These are phyloP conservation scores for Ambrosia hybrid DNA, from an alignment of 140 eudicot genomes.

Conservation along the genomic window DNA sequence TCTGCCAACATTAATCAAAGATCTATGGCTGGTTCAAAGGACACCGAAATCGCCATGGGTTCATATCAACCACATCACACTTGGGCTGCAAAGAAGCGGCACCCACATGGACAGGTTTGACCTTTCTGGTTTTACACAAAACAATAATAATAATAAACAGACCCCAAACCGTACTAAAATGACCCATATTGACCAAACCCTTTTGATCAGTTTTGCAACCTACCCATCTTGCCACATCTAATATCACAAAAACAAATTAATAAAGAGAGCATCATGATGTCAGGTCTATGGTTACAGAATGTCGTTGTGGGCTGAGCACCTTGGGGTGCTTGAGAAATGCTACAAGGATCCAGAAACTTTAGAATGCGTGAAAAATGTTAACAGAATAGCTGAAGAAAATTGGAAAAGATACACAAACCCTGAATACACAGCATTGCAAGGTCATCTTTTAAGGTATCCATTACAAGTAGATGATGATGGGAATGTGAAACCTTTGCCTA, in stretches of 20 bases:
- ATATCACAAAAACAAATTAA: not conserved
- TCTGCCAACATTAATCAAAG: slow-evolving; percentile 83
- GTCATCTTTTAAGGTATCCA: slow-evolving; percentile 91
- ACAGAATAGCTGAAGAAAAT: slow-evolving; percentile 63
- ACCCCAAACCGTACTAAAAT: not conserved
- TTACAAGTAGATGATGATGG: slow-evolving; percentile 60
- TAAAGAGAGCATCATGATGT: not conserved
- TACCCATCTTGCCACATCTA: not conserved
- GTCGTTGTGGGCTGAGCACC: slow-evolving; percentile 97
- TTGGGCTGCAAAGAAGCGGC: slow-evolving; percentile 53
- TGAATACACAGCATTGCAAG: slow-evolving; percentile 42
- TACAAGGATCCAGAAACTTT: slow-evolving; percentile 54
- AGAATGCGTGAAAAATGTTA: slow-evolving; percentile 71
- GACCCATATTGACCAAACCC: not conserved
- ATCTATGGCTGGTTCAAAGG: slow-evolving; percentile 78
- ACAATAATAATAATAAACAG: not conserved
- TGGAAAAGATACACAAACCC: slow-evolving; percentile 53
- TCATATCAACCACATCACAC: slow-evolving; percentile 81
- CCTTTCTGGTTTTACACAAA: not conserved
- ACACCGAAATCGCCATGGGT: slow-evolving; percentile 91
- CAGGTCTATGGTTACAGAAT: slow-evolving; percentile 90
- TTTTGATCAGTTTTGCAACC: too few relatives aligned
- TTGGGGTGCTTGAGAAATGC: slow-evolving; percentile 45
- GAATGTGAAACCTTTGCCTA: slow-evolving; percentile 58
- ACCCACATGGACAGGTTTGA: slow-evolving; percentile 72